phyloP scores from a whole-genome alignment of 169 alveolate species.

The Perkinsus chesapeaki region DNA sequence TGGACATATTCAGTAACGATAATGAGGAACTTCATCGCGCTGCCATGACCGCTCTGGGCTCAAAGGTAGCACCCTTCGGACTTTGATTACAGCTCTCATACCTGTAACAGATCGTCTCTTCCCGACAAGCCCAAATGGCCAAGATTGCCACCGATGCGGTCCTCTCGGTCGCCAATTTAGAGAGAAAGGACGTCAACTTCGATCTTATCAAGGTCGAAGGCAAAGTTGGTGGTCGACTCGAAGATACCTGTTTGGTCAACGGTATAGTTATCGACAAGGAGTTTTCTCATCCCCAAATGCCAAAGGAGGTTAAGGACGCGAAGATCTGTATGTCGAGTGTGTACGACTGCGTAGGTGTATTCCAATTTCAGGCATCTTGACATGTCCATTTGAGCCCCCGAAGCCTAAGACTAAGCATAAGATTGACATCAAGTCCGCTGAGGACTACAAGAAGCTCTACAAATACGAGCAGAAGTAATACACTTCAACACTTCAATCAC shows the following conservation, averaged over 20 bases:
- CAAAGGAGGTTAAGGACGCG: constrained; percentile 86
- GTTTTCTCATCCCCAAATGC: constrained; percentile 97
- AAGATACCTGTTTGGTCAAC: constrained; percentile 80
- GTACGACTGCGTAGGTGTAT: background rate
- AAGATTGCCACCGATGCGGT: constrained; percentile 96
- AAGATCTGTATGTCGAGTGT: constrained; percentile 53
- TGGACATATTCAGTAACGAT: constrained; percentile 54
- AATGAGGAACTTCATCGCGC: constrained; percentile 57
- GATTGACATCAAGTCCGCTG: constrained; percentile 90
- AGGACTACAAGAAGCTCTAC: constrained; percentile 87
- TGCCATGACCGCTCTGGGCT: constrained; percentile 94
- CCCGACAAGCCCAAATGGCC: constrained; percentile 81
- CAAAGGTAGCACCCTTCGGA: constrained; percentile 80
- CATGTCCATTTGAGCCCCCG: constrained; percentile 99
- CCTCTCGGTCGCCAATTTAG: constrained; percentile 90
- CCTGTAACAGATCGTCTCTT: constrained; percentile 25
- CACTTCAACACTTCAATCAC: background rate
- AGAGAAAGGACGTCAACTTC: constrained; percentile 94
- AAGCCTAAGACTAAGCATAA: constrained; percentile 98
- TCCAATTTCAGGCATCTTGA: constrained; percentile 68
- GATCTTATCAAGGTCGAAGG: constrained; percentile 91
- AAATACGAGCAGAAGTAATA: constrained; percentile 32
- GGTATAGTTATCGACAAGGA: constrained; percentile 93
- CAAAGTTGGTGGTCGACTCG: constrained; percentile 93
- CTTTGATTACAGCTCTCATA: constrained; percentile 15